Base-by-base conservation (phyloP, 345 rosid genomes). In the Corchorus olitorius region DNA sequence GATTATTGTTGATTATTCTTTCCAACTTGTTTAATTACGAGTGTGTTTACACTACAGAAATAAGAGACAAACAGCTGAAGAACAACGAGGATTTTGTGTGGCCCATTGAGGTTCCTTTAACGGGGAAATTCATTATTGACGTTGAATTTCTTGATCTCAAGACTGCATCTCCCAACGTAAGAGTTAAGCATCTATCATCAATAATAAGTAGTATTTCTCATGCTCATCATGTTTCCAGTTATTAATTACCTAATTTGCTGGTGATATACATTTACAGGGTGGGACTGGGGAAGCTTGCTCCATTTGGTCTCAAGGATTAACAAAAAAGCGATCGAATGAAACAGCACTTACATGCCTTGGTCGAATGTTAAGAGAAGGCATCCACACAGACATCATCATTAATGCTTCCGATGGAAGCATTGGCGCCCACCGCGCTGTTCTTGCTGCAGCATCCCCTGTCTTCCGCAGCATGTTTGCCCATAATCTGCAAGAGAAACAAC, bases 401-500 rank as follows among this genome's bases (percentile, higher is more conserved):
- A 88, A 88, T 71, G 93, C 93, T 48, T 89, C 92, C 11, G 82
- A 83, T 68, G 99, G 99, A 79, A 96, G 91, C 88, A 88, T 89
- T 7, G 91, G 88, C 74, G 98, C 98, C 34, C 98, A 96, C 74
- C 91, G 98, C 2, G 96, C 99, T 22, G 84, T 95, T 71, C 91
- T 95, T 67, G 93, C 99, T n/a, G 87, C 97, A 2, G 81, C 92
- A 75, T 96, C 99, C 5, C 91, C 99, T 68, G 99, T 96, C 77
- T 93, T 95, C 84, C 63, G 65, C 72, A 85, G 97, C 90, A 95
- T 95, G 98, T 93, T 95, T 48, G 78, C 89, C 1, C 97, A 96
- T 34, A 83, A 92, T 88, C 90, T 96, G 82, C 92, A 89, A 86
- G 99, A 96, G 85, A 93, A 92, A 80, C 97, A 96, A 62, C 81